phyloP scores from a whole-genome alignment of 257 asterid species.

The Echium plantagineum region DNA sequence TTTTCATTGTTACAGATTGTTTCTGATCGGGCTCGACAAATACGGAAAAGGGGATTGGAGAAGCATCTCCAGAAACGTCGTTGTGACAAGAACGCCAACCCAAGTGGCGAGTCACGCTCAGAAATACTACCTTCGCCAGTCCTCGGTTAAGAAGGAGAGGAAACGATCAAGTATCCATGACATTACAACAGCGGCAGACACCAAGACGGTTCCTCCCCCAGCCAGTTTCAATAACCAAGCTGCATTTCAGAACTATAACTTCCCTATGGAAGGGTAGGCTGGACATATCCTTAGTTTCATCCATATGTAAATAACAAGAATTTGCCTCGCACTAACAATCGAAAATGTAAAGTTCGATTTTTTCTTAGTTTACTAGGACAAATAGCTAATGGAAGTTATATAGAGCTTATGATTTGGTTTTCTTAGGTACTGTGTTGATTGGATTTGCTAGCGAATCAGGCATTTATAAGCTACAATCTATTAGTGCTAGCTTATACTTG shows the following conservation, averaged over 20 bases:
- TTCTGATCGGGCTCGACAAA: slow-evolving; percentile 50
- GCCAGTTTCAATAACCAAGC: slow-evolving; percentile 36
- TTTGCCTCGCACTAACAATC: slow-evolving; percentile 1
- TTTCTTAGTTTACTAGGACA: slow-evolving; percentile 10
- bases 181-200: slow-evolving; percentile 56
- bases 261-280: slow-evolving; percentile 27
- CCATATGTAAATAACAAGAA: slow-evolving; percentile 14
- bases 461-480: not conserved
- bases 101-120: slow-evolving; percentile 97
- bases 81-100: slow-evolving; percentile 81
- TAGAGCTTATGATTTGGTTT: not conserved
- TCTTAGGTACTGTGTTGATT: not conserved
- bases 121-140: slow-evolving; percentile 72
- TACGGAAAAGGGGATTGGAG: slow-evolving; percentile 95
- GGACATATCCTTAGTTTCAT: not conserved
- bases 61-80: slow-evolving; percentile 86
- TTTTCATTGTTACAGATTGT: slow-evolving; percentile 31
- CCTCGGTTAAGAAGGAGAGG: slow-evolving; percentile 61
- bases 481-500: not conserved
- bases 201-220: slow-evolving; percentile 37
- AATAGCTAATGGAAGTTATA: not conserved
- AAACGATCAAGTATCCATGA: slow-evolving; percentile 87
- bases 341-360: slow-evolving; percentile 26
- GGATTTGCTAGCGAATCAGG: not conserved
- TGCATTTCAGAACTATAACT: slow-evolving; percentile 29